Percentiles rank a stretch among this genome's conserved stretches.
phyloP scores from a whole-genome alignment of 2,329 filamentous ascomycete genomes.

The Pleurostoma richardsiae region DNA sequence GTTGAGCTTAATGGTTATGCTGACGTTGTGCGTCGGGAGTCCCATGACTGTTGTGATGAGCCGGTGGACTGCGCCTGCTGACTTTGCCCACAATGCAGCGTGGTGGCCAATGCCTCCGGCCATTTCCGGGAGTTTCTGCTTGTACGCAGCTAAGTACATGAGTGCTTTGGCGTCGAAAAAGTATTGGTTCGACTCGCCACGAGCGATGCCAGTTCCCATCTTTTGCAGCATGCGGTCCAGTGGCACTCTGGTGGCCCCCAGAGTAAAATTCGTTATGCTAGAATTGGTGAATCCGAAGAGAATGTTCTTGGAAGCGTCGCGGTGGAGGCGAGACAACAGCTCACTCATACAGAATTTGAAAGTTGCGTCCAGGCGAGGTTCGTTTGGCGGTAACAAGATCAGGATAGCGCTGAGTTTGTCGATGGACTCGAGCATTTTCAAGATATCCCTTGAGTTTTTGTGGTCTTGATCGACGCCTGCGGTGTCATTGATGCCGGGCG shows the following conservation, averaged over 20 bases:
- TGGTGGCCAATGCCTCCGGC: constrained; percentile 32
- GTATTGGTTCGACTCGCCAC: constrained; percentile 17
- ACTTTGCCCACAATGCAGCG: too few species aligned
- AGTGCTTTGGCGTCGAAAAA: constrained; percentile 40
- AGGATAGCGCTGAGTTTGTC: constrained; percentile 32
- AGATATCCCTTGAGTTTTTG: constrained; percentile 32
- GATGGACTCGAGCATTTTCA: constrained; percentile 24
- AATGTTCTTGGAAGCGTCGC: constrained; percentile 30
- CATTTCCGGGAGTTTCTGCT: constrained; percentile 25
- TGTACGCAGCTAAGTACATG: constrained; percentile 30
- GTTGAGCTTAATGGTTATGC: constrained; percentile 31
- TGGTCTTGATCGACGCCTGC: constrained; percentile 28
- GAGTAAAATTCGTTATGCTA: constrained; percentile 30
- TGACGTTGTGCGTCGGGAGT: constrained; percentile 26
- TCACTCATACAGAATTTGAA: constrained; percentile 35
- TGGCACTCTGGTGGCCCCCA: constrained; percentile 31
- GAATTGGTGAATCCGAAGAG: constrained; percentile 38
- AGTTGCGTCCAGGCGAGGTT: constrained; percentile 25
- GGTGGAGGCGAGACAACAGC: constrained; percentile 31
- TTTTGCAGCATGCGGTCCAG: constrained; percentile 17
- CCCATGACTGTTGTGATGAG: constrained; percentile 23
- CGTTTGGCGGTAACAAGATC: constrained; percentile 35
- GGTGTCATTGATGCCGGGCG: constrained; percentile 35
- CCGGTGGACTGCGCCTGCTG: constrained; percentile 18
- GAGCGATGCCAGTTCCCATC: constrained; percentile 16